A percentile compares a stretch with the other conserved stretches of the same genome.
Conservation (phyloP, 768 basidiomycete genomes). For the Phanerochaete sordida region DNA sequence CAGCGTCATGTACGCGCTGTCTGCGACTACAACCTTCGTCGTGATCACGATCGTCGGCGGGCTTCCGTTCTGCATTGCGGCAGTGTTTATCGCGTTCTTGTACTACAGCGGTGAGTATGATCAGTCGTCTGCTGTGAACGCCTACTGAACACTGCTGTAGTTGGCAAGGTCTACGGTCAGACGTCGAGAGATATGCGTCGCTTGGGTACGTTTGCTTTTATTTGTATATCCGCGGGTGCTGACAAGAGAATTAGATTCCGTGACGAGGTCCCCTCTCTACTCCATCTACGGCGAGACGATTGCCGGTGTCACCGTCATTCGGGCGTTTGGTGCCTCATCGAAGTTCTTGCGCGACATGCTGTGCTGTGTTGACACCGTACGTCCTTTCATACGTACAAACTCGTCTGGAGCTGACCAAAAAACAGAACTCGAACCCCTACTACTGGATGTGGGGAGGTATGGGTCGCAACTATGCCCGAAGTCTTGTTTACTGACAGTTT, state of each 20-base stretch:
- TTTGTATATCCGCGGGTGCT: background rate
- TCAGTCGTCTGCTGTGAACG: background rate
- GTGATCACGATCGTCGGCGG: conserved; percentile 82
- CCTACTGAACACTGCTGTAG: conserved; percentile 35
- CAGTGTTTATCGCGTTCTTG: conserved; percentile 48
- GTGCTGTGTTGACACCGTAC: conserved; percentile 73
- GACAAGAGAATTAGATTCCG: conserved; percentile 27
- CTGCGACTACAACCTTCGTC: conserved; percentile 64
- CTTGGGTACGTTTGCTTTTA: conserved; percentile 43
- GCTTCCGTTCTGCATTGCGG: conserved; percentile 63
- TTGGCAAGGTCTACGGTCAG: conserved; percentile 67
- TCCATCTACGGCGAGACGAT: conserved; percentile 53
- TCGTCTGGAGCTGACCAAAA: too few species aligned
- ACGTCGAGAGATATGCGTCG: conserved; percentile 85
- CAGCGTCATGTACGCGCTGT: conserved; percentile 68
- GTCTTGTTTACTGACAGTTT: background rate
- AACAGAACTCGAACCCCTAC: conserved; percentile 67
- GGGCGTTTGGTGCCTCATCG: conserved; percentile 86
- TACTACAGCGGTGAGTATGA: conserved; percentile 65
- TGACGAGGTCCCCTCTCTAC: conserved; percentile 48
- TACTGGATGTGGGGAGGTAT: conserved; percentile 91
- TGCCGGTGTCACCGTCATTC: conserved; percentile 49
- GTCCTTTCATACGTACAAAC: too few species aligned
- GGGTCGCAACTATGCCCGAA: conserved; percentile 9
- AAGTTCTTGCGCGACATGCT: conserved; percentile 86